Base-by-base conservation (phyloP, 768 basidiomycete genomes). In the Mrakia gelida region DNA sequence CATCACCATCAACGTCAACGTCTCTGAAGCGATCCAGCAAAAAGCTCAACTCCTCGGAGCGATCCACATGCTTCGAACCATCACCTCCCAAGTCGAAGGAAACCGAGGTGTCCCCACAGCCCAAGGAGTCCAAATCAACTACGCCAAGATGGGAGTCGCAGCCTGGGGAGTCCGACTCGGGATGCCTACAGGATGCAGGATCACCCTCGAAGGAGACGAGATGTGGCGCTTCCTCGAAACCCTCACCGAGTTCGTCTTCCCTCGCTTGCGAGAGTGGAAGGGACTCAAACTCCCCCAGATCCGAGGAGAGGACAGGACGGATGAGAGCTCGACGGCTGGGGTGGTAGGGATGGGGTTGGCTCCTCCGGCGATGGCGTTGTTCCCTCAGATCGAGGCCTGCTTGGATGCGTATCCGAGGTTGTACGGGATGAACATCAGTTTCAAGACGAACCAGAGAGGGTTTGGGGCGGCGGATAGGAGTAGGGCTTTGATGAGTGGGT, bases 321-420 rank as follows among this genome's bases (percentile, higher is more conserved):
- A 5, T 21, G 77, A 74, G 54, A 30, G n/a, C 21, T 28, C 91
- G 0, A 92, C 93, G 2, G 88, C 92, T 0, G 95, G 97, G 72
- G 93, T 96, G 28, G 92, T 98, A 72, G 89, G 91, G 3, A 91
- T 98, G 81, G 96, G 96, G 70, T 87, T 99, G 4, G 89, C 92
- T 0, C 90, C 93, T 0, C 85, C 87, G 6, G 94, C 95, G 0
- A 91, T 99, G 88, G 90, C 88, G 10, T 88, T 95, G 81, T 99
- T 98, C 87, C 96, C 96, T 1, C 93, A 96, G 85, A 92, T 98
- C 76, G 96, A 98, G 86, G 91, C 94, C 84, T 97, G 97, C 83
- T 84, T 92, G 62, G 95, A 98, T 82, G 85, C 92, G 41, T 99
- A 98, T 83, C 93, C 94, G 8, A 89, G 89, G 80, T 83, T 89